Base-by-base conservation (phyloP, 2,329 filamentous ascomycete species). In the Plectosphaerella plurivora region DNA sequence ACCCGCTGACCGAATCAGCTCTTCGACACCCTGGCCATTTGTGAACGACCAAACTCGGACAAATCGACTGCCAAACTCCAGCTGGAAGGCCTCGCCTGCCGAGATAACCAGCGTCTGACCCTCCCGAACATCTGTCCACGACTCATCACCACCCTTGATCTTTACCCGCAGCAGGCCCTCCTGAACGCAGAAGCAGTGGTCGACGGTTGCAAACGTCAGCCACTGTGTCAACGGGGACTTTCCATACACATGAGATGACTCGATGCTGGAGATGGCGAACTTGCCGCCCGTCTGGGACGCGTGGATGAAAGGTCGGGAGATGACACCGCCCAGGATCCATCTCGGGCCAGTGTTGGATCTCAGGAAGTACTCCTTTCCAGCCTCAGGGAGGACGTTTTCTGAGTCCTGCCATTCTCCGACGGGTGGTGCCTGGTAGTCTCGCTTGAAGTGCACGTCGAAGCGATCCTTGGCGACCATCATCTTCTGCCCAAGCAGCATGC, bases 371-470 rank as follows among this genome's bases (percentile, higher is more conserved):
- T 73, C 70, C 53, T 71, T 60, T 15, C 67, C 53, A 5, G 60
- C 60, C 0, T 64, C 70, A 0, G 75, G 71, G 3, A 79, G 63
- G 4, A 44, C 49, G 25, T 68, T 71, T 47, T 79, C 76, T 1
- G 59, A 60, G 4, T 61, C 63, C 12, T 66, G 59, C 73, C 75
- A 79, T 0, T 72, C 69, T 2, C 61, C 63, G 0, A 75, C 67
- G 12, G 69, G 72, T 1, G 75, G 76, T 0, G 74, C 69, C 35
- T 72, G 53, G 55, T 79, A 76, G 49, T 79, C 68, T 5, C 73
- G 72, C 47, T 71, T 70, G 49, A 79, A 80, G 3, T 81, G 67
- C 50, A 83, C 78, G 57, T 84, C 81, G 59, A 78, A 83, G 14
- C 74, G 69, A 42, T 79, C 76, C 10, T 74, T 74, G 8, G 79